Base-by-base conservation (phyloP, 2,329 filamentous ascomycete genomes). In the Penicillium sp. region DNA sequence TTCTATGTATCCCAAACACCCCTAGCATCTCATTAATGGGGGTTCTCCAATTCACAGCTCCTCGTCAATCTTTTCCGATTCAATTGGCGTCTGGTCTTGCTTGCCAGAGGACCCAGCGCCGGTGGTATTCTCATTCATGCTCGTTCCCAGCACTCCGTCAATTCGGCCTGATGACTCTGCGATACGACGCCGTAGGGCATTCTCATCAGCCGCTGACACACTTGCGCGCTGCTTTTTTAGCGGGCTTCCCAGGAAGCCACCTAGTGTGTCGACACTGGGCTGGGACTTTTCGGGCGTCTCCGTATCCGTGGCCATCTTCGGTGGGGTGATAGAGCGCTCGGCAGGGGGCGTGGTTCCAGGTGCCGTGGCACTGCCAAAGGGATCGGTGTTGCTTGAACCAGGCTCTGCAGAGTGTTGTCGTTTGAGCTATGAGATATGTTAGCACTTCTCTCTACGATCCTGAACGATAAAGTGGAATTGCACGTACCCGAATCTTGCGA, bases 321-420 rank as follows among this genome's bases (percentile, higher is more conserved):
- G 70, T 13, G 68, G 67, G 9, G 69, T 68, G 4, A 59, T 65
- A 26, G 66, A 63, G n/a, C 64, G 59, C 35, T 62, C 64, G 4
- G 57, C 62, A 35, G 63, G 66, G 11, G 65, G 68, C 3, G 69
- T 69, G 4, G 63, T 66, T 26, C 61, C 64, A n/a, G 69, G 60
- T 24, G 60, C 65, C 4, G 64, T 61, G 8, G 69, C 69, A 42
- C 63, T 70, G 16, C 67, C 64, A 28, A 68, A 60, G 20, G 60
- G 62, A 18, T 51, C 58, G 4, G 47, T 60, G 20, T 52, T 72
- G 42, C 64, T 65, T 13, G 75, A 64, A 24, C 69, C 51, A 1
- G 78, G 77, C 48, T 84, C 81, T 14, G 78, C 75, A 9, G 81
- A 84, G 61, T 83, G 81, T 59, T 82, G 79, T 42, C 81, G 77